These are phyloP conservation scores for Diaporthe capsici DNA, from an alignment of 2,329 filamentous ascomycete genomes.

Conservation along the genomic window DNA sequence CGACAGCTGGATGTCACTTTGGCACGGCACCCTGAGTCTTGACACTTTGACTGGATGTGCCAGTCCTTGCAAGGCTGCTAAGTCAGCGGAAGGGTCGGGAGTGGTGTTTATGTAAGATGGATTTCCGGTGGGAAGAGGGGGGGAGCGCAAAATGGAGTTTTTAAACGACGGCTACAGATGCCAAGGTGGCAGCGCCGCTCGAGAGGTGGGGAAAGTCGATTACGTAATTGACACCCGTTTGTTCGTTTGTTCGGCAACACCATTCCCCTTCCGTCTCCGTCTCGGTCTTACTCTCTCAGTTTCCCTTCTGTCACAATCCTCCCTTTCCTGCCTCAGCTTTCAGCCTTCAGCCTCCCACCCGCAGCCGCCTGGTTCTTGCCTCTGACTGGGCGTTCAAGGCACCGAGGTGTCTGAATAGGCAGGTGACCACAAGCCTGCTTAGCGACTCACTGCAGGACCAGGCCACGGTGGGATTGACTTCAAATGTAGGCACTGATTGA, in stretches of 20 bases:
- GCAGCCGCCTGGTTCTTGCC: neutral
- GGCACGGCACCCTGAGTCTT: constrained; percentile 11
- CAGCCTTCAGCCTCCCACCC: neutral
- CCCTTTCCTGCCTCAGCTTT: constrained; percentile 6
- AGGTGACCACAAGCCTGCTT: constrained; percentile 3
- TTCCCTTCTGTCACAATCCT: neutral
- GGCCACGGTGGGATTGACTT: neutral
- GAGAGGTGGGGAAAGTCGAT: constrained; percentile 21
- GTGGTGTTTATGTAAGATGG: constrained; percentile 43
- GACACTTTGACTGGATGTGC: constrained; percentile 30
- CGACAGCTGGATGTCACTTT: constrained; percentile 32
- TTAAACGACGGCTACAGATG: constrained; percentile 30
- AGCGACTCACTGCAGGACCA: neutral
- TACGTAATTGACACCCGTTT: constrained; percentile 35
- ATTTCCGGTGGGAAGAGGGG: constrained; percentile 12
- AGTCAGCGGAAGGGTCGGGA: constrained; percentile 40
- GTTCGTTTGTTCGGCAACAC: neutral
- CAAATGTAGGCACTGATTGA: neutral
- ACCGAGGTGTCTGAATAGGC: constrained; percentile 11
- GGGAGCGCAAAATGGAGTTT: constrained; percentile 27
- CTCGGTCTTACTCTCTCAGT: neutral
- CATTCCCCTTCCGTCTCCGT: constrained; percentile 21
- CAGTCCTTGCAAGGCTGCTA: constrained; percentile 39
- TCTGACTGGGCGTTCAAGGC: neutral
- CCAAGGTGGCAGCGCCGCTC: neutral